Conservation (phyloP, 768 basidiomycete species). For the Phylloporus arenicola region DNA sequence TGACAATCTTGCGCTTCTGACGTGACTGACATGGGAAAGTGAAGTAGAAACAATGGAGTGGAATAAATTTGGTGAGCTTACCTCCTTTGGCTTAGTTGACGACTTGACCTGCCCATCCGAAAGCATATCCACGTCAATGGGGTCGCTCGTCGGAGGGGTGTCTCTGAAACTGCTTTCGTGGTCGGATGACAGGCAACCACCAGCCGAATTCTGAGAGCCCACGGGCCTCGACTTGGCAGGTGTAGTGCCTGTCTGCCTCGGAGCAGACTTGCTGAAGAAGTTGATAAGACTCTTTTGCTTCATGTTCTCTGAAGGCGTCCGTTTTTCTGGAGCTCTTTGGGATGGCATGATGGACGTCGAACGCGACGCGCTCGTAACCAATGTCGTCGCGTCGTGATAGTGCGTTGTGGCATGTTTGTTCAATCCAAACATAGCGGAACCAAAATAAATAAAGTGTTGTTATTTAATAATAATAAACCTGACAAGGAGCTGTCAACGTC, state of each 20-base stretch:
- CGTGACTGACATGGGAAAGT: slow-evolving; percentile 27
- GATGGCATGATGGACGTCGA: slow-evolving; percentile 12
- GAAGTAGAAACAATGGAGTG: neutral
- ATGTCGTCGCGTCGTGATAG: slow-evolving; percentile 6
- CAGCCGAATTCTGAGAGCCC: slow-evolving; percentile 29
- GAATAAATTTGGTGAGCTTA: slow-evolving; percentile 18
- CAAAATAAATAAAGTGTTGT: neutral
- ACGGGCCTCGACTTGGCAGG: slow-evolving; percentile 9
- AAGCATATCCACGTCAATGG: slow-evolving; percentile 72
- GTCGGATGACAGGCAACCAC: slow-evolving; percentile 42
- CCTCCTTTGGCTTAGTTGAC: slow-evolving; percentile 28
- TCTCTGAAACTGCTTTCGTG: slow-evolving; percentile 42
- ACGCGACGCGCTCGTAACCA: neutral
- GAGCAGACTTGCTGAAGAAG: slow-evolving; percentile 47
- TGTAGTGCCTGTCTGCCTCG: slow-evolving; percentile 29
- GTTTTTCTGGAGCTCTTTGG: slow-evolving; percentile 29
- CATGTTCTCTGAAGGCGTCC: slow-evolving; percentile 37
- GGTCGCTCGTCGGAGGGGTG: slow-evolving; percentile 75
- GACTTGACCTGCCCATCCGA: slow-evolving; percentile 43
- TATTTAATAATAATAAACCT: neutral
- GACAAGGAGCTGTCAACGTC: neutral
- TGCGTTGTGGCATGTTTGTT: slow-evolving; percentile 20
- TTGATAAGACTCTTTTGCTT: slow-evolving; percentile 75
- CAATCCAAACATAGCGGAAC: neutral
- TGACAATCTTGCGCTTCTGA: slow-evolving; percentile 62